These are phyloP conservation scores for Apophysomyces variabilis DNA, from an alignment of 371 early-diverging fungal genomes.

Conservation along the genomic window DNA sequence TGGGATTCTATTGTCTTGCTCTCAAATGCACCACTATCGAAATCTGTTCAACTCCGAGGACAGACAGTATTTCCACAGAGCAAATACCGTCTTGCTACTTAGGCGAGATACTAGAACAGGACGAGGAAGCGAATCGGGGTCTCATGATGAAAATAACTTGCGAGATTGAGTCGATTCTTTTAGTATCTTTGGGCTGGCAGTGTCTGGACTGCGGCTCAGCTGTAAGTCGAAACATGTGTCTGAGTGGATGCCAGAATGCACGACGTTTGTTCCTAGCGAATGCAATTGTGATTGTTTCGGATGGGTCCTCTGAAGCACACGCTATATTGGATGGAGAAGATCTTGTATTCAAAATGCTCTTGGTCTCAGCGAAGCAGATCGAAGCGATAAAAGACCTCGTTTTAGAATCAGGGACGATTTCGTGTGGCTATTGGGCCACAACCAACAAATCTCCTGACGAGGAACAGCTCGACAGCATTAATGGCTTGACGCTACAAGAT, in stretches of 20 bases:
- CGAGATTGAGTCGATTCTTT: background rate
- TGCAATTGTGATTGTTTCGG: conserved; percentile 24
- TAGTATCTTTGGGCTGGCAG: conserved; percentile 22
- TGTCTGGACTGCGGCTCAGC: conserved; percentile 31
- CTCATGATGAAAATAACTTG: conserved; percentile 6
- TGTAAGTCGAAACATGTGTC: conserved; percentile 25
- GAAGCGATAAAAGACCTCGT: conserved; percentile 23
- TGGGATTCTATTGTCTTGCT: conserved; percentile 12
- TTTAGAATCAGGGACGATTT: conserved; percentile 20
- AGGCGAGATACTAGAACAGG: background rate
- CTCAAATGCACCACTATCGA: conserved; percentile 11
- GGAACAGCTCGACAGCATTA: background rate
- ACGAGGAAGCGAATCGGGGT: background rate
- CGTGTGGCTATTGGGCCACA: conserved; percentile 8
- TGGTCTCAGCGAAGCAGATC: conserved; percentile 13
- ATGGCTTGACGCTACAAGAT: conserved; percentile 8
- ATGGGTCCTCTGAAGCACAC: conserved; percentile 26
- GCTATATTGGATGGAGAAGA: conserved; percentile 38
- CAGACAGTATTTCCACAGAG: background rate
- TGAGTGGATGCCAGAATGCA: conserved; percentile 25
- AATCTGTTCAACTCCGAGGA: conserved; percentile 1
- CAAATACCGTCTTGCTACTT: conserved; percentile 6
- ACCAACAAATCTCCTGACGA: background rate
- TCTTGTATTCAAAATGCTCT: conserved; percentile 27
- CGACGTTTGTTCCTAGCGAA: conserved; percentile 23